A percentile compares a stretch with the other conserved stretches of the same genome.
These are phyloP conservation scores for Botrytis squamosa DNA, from an alignment of 2,329 filamentous ascomycete species.

Conservation along the genomic window DNA sequence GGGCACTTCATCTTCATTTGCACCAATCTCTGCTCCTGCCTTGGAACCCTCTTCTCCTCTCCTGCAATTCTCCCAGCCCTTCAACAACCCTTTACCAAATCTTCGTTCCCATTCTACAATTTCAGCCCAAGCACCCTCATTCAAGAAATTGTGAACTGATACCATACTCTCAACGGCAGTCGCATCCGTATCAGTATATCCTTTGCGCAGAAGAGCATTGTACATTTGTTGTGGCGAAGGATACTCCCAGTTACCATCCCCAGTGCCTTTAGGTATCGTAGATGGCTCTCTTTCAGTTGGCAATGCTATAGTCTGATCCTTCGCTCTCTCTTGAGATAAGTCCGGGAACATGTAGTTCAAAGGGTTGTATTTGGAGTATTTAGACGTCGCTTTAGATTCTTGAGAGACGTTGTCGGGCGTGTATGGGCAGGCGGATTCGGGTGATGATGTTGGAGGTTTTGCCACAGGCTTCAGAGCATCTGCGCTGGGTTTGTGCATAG, in stretches of 20 bases:
- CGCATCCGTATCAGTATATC: conserved; percentile 89
- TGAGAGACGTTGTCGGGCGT: conserved; percentile 34
- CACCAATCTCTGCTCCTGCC: conserved; percentile 44
- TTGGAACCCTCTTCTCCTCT: conserved; percentile 68
- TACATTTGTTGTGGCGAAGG: conserved; percentile 99
- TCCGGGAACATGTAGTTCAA: conserved; percentile 95
- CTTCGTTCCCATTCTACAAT: conserved; percentile 91
- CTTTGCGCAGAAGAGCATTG: conserved; percentile 94
- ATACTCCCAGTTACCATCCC: conserved; percentile 89
- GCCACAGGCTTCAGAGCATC: conserved; percentile 34
- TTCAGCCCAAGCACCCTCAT: conserved; percentile 95
- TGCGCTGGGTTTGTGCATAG: conserved; percentile 58
- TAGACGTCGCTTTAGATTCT: conserved; percentile 43
- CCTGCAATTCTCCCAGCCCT: conserved; percentile 72
- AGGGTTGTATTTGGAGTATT: conserved; percentile 67
- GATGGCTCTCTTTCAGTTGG: conserved; percentile 80
- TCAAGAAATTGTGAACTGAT: conserved; percentile 94
- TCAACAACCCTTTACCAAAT: conserved; percentile 70
- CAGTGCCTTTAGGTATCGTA: conserved; percentile 84
- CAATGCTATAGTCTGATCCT: conserved; percentile 69
- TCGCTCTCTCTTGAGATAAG: conserved; percentile 75
- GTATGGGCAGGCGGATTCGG: conserved; percentile 39
- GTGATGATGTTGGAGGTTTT: conserved; percentile 32
- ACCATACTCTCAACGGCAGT: conserved; percentile 97
- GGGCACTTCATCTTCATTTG: conserved; percentile 52